Conservation (phyloP, 495 filamentous ascomycete species). For the Annulohypoxylon maeteangense region DNA sequence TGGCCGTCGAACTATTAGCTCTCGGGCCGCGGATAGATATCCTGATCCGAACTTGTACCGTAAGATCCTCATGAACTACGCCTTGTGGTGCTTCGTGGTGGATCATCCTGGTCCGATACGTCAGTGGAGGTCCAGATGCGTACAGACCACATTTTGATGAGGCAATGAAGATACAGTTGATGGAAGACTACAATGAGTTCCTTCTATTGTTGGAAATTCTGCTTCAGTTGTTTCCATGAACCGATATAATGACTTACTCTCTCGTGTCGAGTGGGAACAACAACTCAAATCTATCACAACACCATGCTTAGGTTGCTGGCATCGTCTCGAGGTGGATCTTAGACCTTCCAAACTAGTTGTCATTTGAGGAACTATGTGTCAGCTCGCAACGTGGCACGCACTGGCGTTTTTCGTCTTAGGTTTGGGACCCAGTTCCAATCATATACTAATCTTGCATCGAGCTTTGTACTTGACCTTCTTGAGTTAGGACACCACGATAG, state of each 20-base stretch:
- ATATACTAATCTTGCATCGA: slow-evolving; percentile 20
- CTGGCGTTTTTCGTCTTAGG: slow-evolving; percentile 2
- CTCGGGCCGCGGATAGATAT: background rate
- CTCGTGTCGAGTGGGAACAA: background rate
- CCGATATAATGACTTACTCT: background rate
- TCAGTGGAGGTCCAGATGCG: background rate
- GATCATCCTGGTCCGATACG: background rate
- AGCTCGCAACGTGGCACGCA: slow-evolving; percentile 29
- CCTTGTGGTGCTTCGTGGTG: background rate
- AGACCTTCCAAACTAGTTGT: background rate
- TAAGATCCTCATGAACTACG: background rate
- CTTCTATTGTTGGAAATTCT: background rate
- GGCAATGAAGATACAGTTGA: no score
- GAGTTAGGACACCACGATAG: background rate
- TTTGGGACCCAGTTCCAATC: slow-evolving; percentile 14
- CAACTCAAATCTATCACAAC: background rate
- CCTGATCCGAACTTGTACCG: background rate
- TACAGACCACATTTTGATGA: background rate
- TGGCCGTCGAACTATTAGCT: background rate
- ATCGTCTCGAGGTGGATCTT: slow-evolving; percentile 14
- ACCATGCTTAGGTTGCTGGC: background rate
- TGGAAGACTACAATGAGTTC: background rate
- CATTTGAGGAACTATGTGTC: slow-evolving; percentile 29
- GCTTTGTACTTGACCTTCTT: slow-evolving; percentile 12
- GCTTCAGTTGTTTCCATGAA: background rate